These are phyloP conservation scores for Staphylotrichum longicolle DNA, from an alignment of 495 filamentous ascomycete genomes.

Conservation along the genomic window DNA sequence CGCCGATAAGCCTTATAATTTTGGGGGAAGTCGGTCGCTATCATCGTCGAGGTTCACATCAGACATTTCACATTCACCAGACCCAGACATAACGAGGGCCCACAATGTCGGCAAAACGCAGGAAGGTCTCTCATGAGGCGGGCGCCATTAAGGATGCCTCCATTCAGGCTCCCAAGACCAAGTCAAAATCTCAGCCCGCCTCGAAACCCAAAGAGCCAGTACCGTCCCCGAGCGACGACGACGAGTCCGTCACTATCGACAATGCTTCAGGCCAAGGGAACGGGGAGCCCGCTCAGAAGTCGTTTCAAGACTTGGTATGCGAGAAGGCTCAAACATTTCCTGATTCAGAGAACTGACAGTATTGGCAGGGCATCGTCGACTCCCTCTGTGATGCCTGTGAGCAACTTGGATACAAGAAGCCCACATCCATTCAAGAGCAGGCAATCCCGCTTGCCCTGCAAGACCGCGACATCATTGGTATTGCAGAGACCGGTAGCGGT, in stretches of 20 bases:
- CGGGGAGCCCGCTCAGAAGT: constrained; percentile 48
- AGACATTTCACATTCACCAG: background rate
- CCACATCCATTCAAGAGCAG: constrained; percentile 74
- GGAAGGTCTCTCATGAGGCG: constrained; percentile 25
- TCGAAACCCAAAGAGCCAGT: constrained; percentile 12
- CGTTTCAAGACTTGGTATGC: constrained; percentile 69
- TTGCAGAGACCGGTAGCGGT: constrained; percentile 91
- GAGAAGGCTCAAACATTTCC: background rate
- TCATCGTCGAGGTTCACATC: constrained; percentile 6
- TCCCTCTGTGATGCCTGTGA: constrained; percentile 83
- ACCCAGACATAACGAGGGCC: constrained; percentile 2
- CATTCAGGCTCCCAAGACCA: constrained; percentile 13
- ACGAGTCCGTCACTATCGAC: constrained; percentile 29
- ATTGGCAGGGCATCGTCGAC: constrained; percentile 69
- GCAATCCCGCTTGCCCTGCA: constrained; percentile 78
- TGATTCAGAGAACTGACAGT: constrained; percentile 18
- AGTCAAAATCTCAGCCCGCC: background rate
- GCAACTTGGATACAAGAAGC: constrained; percentile 74
- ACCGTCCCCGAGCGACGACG: constrained; percentile 16
- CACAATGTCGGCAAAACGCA: constrained; percentile 33
- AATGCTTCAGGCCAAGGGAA: constrained; percentile 21
- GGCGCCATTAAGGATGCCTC: constrained; percentile 10
- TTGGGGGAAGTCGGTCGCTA: constrained; percentile 16
- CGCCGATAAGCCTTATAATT: constrained; percentile 28
- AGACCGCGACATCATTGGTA: constrained; percentile 82